Base-by-base conservation (phyloP, 2,329 filamentous ascomycete species). In the Curvularia hawaiiensis region DNA sequence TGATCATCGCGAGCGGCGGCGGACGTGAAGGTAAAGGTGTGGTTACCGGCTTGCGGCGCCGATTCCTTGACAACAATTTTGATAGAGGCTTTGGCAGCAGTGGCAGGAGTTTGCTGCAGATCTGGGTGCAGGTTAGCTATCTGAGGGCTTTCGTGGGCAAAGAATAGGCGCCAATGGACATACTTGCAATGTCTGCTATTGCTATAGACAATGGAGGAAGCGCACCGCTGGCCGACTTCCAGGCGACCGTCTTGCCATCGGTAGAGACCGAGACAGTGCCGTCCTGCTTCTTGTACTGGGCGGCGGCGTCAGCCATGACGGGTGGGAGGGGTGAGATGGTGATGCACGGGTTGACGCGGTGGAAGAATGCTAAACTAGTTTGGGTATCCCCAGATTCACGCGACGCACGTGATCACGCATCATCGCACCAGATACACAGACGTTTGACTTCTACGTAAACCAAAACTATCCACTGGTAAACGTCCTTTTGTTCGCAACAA, bases 271-370 rank as follows among this genome's bases (percentile, higher is more conserved):
- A 85, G 70, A 99, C 80, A 59, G 86, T 85, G 74, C 95, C 95
- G 81, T 98, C 91, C 78, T 96, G 95, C 82, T 98, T 99, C 80
- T 97, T 98, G 84, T 95, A 98, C 57, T 88, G 73, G 33, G 75
- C 72, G 51, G 72, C 67, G 56, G 72, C 74, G 61, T 69, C 66
- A 52, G 73, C 71, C 75, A 77, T 77, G 66, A 24, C 58, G 73
- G 67, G 59, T 56, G 57, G 61, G 35, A 47, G 33, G 28, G 5
- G 31, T 30, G 10, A 38, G 54, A 39, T 20, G 44, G 41, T 48
- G 39, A 44, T 44, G 39, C 50, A 33, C 44, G 43, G 51, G 24
- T 46, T 46, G 55, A 58, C 55, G 55, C 55, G 55, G 31, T 39
- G 20, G 33, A 31, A 38, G 41, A 18, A 43, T 50, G 52, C 62